phyloP scores from a whole-genome alignment of 177 flowering plant species.

The Vitis hybrid region DNA sequence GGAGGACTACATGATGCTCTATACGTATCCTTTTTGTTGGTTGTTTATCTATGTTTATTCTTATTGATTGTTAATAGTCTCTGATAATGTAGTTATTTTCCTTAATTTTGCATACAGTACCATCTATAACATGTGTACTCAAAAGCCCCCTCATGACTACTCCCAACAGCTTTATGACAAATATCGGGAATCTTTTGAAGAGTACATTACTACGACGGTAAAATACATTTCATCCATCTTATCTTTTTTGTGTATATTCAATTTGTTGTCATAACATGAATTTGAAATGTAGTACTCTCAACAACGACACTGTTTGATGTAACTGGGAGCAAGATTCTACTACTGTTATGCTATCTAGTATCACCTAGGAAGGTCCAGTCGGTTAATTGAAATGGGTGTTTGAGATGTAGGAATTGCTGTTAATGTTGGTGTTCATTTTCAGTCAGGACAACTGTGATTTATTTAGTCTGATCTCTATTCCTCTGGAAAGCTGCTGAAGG shows the following conservation, averaged over 20 bases:
- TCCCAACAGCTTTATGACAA: slow-evolving; percentile 88
- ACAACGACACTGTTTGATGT: too few species aligned
- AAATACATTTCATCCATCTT: slow-evolving; percentile 13
- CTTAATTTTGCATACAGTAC: slow-evolving; percentile 48
- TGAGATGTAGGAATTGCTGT: too few species aligned
- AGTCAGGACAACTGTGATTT: too few species aligned
- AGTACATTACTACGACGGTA: slow-evolving; percentile 71
- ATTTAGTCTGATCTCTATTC: too few species aligned
- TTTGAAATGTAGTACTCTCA: background rate
- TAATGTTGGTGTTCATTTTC: too few species aligned
- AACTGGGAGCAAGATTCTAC: too few species aligned
- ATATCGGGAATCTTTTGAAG: slow-evolving; percentile 72
- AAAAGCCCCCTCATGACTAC: slow-evolving; percentile 90
- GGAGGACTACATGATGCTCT: slow-evolving; percentile 80
- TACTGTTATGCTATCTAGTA: too few species aligned
- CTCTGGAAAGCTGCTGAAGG: too few species aligned
- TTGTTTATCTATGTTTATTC: background rate
- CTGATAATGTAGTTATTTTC: background rate
- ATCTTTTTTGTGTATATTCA: background rate
- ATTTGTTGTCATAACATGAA: background rate
- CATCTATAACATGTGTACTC: slow-evolving; percentile 89
- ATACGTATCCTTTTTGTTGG: slow-evolving; percentile 46
- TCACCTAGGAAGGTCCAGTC: too few species aligned
- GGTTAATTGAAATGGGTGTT: too few species aligned
- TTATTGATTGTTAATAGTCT: background rate